phyloP scores from a whole-genome alignment of 495 filamentous ascomycete genomes.

The Hypoxylon crocopeplum region DNA sequence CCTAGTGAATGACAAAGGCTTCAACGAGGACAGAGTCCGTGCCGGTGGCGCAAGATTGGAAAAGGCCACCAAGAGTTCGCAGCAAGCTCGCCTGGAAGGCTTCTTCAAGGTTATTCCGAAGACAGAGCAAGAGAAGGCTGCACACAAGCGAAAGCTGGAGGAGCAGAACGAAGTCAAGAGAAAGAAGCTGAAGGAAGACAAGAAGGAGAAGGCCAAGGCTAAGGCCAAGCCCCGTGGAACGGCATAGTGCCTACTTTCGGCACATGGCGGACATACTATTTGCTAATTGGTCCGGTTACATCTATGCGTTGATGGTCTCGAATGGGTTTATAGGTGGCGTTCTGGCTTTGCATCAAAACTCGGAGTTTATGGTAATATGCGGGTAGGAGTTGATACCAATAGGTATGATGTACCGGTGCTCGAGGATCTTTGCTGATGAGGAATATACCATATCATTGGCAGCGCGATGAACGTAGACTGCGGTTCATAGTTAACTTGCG shows the following conservation, averaged over 20 bases:
- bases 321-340: conserved; percentile 28
- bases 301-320: not conserved
- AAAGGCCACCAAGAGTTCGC: conserved; percentile 87
- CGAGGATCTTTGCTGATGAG: conserved; percentile 4
- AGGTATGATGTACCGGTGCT: conserved; percentile 18
- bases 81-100: conserved; percentile 91
- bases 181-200: conserved; percentile 90
- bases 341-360: conserved; percentile 23
- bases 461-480: no score
- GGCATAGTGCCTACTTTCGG: conserved; percentile 13
- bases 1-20: conserved; percentile 92
- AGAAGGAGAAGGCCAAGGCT: conserved; percentile 88
- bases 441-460: no score
- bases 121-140: conserved; percentile 81
- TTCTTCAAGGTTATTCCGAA: conserved; percentile 97
- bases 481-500: no score
- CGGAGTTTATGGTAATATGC: conserved; percentile 32
- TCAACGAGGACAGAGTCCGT: conserved; percentile 91
- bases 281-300: not conserved
- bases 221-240: conserved; percentile 78
- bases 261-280: not conserved
- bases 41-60: conserved; percentile 74
- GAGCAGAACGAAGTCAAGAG: conserved; percentile 88
- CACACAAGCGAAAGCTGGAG: conserved; percentile 89
- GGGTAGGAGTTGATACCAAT: conserved; percentile 18